These are phyloP conservation scores for Quercus tomentella DNA, from an alignment of 331 rosid species.

Conservation along the genomic window DNA sequence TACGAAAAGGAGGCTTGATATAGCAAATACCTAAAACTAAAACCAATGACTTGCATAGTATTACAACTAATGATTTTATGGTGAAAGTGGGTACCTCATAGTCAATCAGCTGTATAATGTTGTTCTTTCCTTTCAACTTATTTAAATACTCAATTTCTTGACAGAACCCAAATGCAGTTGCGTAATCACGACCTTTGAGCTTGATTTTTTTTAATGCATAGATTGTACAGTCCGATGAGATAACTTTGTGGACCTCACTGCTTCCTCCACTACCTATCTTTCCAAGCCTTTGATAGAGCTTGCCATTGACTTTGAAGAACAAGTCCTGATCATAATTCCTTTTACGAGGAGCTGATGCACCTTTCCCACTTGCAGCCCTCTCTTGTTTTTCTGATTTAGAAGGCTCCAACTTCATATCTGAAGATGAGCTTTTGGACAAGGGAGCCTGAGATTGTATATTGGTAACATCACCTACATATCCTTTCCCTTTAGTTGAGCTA, in stretches of 20 bases:
- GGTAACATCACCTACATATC: slow-evolving; percentile 32
- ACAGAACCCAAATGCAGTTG: slow-evolving; percentile 95
- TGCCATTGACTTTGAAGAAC: slow-evolving; percentile 92
- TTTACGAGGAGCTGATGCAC: slow-evolving; percentile 55
- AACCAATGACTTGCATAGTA: background rate
- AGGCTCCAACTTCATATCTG: slow-evolving; percentile 50
- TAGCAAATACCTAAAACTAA: slow-evolving; percentile 12
- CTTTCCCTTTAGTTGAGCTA: slow-evolving; percentile 38
- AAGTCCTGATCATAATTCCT: slow-evolving; percentile 85
- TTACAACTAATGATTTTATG: background rate
- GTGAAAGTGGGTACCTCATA: slow-evolving; percentile 63
- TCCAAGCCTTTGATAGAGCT: slow-evolving; percentile 95
- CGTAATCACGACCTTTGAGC: slow-evolving; percentile 94
- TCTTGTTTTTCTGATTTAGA: slow-evolving; percentile 59
- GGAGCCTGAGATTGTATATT: slow-evolving; percentile 41
- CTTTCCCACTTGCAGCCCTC: slow-evolving; percentile 57
- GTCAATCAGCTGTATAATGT: slow-evolving; percentile 89
- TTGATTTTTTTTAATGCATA: slow-evolving; percentile 90
- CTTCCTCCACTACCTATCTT: slow-evolving; percentile 99
- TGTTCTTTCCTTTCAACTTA: slow-evolving; percentile 76
- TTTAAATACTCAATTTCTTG: slow-evolving; percentile 94
- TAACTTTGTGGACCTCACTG: slow-evolving; percentile 98
- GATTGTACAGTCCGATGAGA: slow-evolving; percentile 88
- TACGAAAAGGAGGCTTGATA: slow-evolving; percentile 1
- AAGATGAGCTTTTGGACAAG: slow-evolving; percentile 30